These are phyloP conservation scores for Leucoagaricus sp. DNA, from an alignment of 1,284 basidiomycete species.

Conservation along the genomic window DNA sequence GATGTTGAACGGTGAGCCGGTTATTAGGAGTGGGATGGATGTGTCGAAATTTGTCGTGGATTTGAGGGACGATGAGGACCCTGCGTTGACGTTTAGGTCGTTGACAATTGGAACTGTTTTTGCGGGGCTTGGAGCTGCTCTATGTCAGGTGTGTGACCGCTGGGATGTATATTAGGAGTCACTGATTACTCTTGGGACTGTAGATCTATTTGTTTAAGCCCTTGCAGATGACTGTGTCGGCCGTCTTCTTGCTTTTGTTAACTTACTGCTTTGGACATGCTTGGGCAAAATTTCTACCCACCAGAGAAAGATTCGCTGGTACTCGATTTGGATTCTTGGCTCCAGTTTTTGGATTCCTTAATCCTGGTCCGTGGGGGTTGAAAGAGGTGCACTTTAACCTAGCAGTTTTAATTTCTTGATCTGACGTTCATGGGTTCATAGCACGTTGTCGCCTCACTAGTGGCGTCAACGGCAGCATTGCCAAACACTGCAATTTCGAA, in stretches of 20 bases:
- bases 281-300: constrained; percentile 52
- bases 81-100: constrained; percentile 56
- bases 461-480: constrained; percentile 56
- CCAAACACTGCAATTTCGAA: constrained; percentile 56
- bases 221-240: constrained; percentile 48
- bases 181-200: too few species aligned
- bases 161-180: too few species aligned
- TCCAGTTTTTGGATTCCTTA: constrained; percentile 48
- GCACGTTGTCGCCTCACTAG: constrained; percentile 63
- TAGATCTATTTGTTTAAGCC: constrained; percentile 69
- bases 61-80: constrained; percentile 61
- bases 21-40: constrained; percentile 54
- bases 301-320: constrained; percentile 39
- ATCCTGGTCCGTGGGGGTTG: constrained; percentile 57
- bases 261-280: constrained; percentile 53
- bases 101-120: constrained; percentile 53
- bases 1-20: constrained; percentile 52
- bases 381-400: constrained; percentile 55
- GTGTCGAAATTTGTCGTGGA: constrained; percentile 63
- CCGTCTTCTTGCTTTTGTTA: constrained; percentile 61
- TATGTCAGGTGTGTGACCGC: constrained; percentile 25
- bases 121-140: constrained; percentile 52
- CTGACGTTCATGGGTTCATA: constrained; percentile 23
- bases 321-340: constrained; percentile 42
- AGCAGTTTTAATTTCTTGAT: not conserved